Evolutionary conservation across 768 basidiomycete species (phyloP), one percentile per base, ranked within the genome.

Genomic region (Ramaria sp.): DNA sequence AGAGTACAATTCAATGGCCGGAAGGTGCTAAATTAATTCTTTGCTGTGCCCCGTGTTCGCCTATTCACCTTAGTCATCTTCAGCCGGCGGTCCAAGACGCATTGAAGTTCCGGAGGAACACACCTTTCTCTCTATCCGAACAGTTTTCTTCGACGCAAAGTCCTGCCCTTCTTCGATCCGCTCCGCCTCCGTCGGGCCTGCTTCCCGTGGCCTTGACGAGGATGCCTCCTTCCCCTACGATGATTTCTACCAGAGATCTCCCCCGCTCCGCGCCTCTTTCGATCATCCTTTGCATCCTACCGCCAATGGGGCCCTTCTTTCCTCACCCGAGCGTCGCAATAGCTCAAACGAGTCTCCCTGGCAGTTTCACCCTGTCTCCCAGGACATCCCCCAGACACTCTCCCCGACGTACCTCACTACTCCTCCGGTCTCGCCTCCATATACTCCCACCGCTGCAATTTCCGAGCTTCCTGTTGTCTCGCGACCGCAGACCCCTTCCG

Each of bases 31-130:
- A 10, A 54, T 38, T 52, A 53, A 13, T 39, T 20, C 19, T 60
- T 46, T 41, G 38, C 17, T 55, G 15, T 42, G 22, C 55, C 50
- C 13, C 27, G 27, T 27, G 27, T 5, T 27, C 5, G 27, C 27
- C 27, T 27, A 27, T 7, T 34, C 38, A 27, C 48, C 55, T 57
- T 45, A 30, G 52, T 45, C 43, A 78, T 15, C 76, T 88, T 53
- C 75, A 49, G 48, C 2, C 6, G 10, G 12, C 22, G 46, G 15
- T 30, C 46, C 12, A 27, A 27, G 85, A 15, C 78, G 88, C 24
- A 69, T 84, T 58, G 88, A 95, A 47, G 76, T 90, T 15, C 79
- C 75, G 11, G 94, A 97, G 67, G 84, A 88, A 57, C 84, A 87
- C 66, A 74, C 74, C 33, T 73, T 93, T 31, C 84, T 89, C 63